Percentiles rank a stretch among this genome's conserved stretches.
Conservation (phyloP, 345 rosid genomes). For the Cardamine chenopodiifolia region DNA sequence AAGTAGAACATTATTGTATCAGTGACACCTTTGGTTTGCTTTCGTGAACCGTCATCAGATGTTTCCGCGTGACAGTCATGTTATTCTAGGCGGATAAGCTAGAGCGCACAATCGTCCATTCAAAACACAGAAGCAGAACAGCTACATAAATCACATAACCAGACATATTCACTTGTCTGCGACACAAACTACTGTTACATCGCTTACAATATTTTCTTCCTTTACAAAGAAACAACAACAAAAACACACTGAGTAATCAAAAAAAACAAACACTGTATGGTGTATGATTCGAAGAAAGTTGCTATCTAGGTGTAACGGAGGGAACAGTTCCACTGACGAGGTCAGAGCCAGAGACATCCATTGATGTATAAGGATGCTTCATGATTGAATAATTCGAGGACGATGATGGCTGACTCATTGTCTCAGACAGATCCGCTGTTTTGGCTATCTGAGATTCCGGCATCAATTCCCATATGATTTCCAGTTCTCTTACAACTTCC, state of each 20-base stretch:
- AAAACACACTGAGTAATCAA: slow-evolving; percentile 20
- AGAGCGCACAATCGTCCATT: background rate
- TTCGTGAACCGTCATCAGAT: background rate
- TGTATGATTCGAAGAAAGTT: slow-evolving; percentile 12
- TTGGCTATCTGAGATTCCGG: slow-evolving; percentile 53
- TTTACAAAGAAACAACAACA: slow-evolving; percentile 21
- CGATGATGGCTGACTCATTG: slow-evolving; percentile 50
- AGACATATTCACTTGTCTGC: background rate
- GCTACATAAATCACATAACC: slow-evolving; percentile 3
- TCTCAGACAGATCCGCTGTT: slow-evolving; percentile 31
- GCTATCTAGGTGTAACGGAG: slow-evolving; percentile 67
- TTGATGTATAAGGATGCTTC: slow-evolving; percentile 61
- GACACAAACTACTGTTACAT: background rate
- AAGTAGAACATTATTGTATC: background rate
- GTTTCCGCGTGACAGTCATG: background rate
- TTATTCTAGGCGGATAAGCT: background rate
- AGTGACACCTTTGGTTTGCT: no score
- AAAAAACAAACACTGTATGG: slow-evolving; percentile 4
- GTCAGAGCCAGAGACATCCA: slow-evolving; percentile 85
- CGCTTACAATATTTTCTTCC: background rate
- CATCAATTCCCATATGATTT: slow-evolving; percentile 61
- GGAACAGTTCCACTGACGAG: slow-evolving; percentile 80
- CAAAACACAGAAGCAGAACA: slow-evolving; percentile 6
- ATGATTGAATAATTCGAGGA: slow-evolving; percentile 50
- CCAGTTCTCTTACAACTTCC: slow-evolving; percentile 86